Base-by-base conservation (phyloP, 176 grass and related monocot species). In the Musa itinerans region DNA sequence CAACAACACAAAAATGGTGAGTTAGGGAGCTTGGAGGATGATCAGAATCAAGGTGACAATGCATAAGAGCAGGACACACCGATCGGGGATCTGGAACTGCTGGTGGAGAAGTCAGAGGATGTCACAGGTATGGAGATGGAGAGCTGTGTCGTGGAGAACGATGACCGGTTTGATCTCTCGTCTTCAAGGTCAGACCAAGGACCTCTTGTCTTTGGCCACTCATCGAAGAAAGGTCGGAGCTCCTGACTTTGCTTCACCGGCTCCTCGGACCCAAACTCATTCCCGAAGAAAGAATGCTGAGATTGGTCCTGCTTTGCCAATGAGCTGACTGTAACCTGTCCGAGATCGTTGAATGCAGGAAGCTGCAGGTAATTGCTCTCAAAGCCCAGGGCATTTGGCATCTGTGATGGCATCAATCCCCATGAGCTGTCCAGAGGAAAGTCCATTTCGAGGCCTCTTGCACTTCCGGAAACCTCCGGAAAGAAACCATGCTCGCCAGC, bases 101-200 rank as follows among this genome's bases (percentile, higher is more conserved):
- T 89, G 2, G 81, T 92, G 69, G 89, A 83, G 58, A 96, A 96
- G 75, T 90, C 90, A 11, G 90, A 92, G 16, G 77, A 83, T 0
- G 83, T 77, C 79, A 92, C 83, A 3, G 90, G 89, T 9, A 97
- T 89, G 75, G 93, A 97, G 54, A 96, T 92, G 19, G 93, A 97
- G 29, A 97, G 87, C 73, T 93, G 86, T 17, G 93, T 97, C 17
- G 93, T 83, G 11, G 90, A 87, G 79, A 90, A 87, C 10, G 86
- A 83, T 50, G 61, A 57, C 10, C 73, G 81, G 81, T 61, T 74
- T 1, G 71, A 61, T 74, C 63, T 96, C 62, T 88, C 84, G 21
- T 83, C 86, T 3, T 71, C 71, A 17, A 88, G 78, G 53, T 96
- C 92, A 10, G 86, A 19, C 89, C 89, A 96, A 19, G 85, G 87